A percentile compares a stretch with the other conserved stretches of the same genome.
Evolutionary conservation across 1,139 yeast genomes (phyloP).

Genomic region (Pichia sorboxylosa): DNA sequence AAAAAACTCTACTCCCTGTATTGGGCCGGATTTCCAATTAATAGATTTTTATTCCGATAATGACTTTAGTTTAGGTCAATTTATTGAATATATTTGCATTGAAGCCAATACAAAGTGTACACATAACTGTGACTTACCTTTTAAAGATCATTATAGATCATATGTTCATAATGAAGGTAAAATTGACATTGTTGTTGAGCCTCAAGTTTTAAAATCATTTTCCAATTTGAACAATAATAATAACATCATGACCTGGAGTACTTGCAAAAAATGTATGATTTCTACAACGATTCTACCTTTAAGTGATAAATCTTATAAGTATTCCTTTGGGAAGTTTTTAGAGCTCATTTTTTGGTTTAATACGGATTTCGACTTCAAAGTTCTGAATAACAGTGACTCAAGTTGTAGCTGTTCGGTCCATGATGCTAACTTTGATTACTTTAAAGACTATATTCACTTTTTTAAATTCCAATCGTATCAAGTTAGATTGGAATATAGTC

Average conservation of each 20-base stretch:
- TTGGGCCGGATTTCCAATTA: constrained; percentile 74
- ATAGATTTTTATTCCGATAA: constrained; percentile 86
- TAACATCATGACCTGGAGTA: constrained; percentile 84
- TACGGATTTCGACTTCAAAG: constrained; percentile 6
- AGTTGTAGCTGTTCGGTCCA: constrained; percentile 65
- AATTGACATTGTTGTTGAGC: constrained; percentile 65
- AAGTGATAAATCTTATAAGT: constrained; percentile 82
- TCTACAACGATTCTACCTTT: constrained; percentile 75
- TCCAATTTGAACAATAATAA: too few relatives aligned
- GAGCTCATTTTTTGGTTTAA: constrained; percentile 66
- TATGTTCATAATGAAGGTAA: constrained; percentile 87
- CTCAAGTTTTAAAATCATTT: constrained; percentile 41
- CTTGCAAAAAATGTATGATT: constrained; percentile 67
- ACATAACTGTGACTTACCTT: constrained; percentile 67
- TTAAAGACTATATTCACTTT: constrained; percentile 69
- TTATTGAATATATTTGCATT: constrained; percentile 69
- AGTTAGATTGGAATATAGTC: constrained; percentile 65
- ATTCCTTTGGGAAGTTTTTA: constrained; percentile 84
- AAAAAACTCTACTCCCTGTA: constrained; percentile 81
- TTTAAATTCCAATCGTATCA: constrained; percentile 77
- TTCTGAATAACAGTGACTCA: constrained; percentile 4
- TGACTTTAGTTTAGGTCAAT: constrained; percentile 83
- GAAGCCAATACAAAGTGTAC: constrained; percentile 58
- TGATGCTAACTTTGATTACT: constrained; percentile 28
- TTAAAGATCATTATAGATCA: constrained; percentile 69